Evolutionary conservation across 129 eudicot species (phyloP), one percentile per base, ranked within the genome.

Genomic region (Kitagawia praeruptora): DNA sequence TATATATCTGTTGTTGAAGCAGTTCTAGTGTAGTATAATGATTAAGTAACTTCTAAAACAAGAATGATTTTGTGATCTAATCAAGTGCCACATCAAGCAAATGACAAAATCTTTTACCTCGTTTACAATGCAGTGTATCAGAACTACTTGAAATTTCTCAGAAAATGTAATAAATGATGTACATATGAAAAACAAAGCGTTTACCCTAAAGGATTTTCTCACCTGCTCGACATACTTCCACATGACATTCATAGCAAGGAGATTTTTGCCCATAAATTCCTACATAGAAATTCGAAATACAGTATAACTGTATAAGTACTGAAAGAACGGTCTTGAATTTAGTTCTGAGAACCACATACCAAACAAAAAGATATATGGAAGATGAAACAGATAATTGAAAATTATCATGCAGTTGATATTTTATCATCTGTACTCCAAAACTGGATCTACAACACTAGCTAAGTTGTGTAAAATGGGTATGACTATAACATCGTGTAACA

Each of bases 201-300:
- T 41, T n/a, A 38, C 37, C 4, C 41, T 73, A 31, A 71, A 69
- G 75, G 19, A 74, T 75, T 64, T 28, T 79, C 81, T 83, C 46
- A 92, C 99, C 95, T 96, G 99, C 85, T 92, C 97, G 85, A 82
- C 85, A 82, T 87, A 90, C 83, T 90, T 93, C 93, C 96, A 89
- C 98, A 96, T 96, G 79, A 96, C 97, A 90, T 96, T 96, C 89
- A 96, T 9, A 72, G 99, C 99, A 82, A 96, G 98, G 75, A 96
- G 93, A 83, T 96, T 92, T 90, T 88, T 90, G 71, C 99, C 97
- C 99, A 96, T 96, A 85, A 96, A 96, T 81, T 96, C 97, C 99
- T 96, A 82, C 85, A 86, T 25, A 70, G 69, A 37, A 37, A 81
- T 67, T 75, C 10, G 6, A 25, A 74, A 47, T 63, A 54, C 49